A percentile compares a stretch with the other conserved stretches of the same genome.
These are phyloP conservation scores for Erysimum cheiranthoides DNA, from an alignment of 345 rosid species.

Conservation along the genomic window DNA sequence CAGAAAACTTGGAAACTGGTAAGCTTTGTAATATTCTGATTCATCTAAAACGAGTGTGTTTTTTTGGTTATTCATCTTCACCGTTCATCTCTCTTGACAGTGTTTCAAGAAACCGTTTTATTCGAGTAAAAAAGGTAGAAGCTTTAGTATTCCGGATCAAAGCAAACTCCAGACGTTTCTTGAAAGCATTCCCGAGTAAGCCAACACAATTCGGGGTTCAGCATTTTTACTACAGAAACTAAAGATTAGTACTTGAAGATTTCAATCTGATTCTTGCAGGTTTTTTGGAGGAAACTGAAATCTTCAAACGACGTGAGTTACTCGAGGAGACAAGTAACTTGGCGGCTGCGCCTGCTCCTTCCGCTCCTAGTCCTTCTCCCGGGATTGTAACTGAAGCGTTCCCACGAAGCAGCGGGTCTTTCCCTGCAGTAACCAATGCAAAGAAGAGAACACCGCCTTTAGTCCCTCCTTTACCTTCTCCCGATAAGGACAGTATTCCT, in stretches of 20 bases:
- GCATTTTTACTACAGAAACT: not conserved
- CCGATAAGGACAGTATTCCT: conserved; percentile 15
- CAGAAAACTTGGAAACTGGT: conserved; percentile 75
- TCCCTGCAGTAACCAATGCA: conserved; percentile 71
- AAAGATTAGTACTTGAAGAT: conserved; percentile 11
- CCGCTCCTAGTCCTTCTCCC: conserved; percentile 41
- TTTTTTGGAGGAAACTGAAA: conserved; percentile 41
- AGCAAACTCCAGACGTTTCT: conserved; percentile 49
- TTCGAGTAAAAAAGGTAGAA: conserved; percentile 48
- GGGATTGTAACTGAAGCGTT: conserved; percentile 56
- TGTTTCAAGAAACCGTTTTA: conserved; percentile 58
- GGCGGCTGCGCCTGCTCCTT: conserved; percentile 56
- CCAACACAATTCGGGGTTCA: not conserved
- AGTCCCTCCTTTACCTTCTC: conserved; percentile 38
- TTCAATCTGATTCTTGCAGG: conserved; percentile 22
- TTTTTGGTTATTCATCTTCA: not conserved
- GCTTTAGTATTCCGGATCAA: conserved; percentile 49
- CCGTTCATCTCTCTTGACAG: conserved; percentile 42
- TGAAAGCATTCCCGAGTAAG: conserved; percentile 49
- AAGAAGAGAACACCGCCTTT: conserved; percentile 46
- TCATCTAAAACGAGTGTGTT: not conserved
- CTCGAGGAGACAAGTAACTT: conserved; percentile 67
- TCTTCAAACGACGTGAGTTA: conserved; percentile 62
- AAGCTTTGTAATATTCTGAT: conserved; percentile 36
- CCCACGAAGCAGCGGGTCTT: conserved; percentile 78